phyloP scores from a whole-genome alignment of 2,329 filamentous ascomycete species.

The Pseudocercospora ulei region DNA sequence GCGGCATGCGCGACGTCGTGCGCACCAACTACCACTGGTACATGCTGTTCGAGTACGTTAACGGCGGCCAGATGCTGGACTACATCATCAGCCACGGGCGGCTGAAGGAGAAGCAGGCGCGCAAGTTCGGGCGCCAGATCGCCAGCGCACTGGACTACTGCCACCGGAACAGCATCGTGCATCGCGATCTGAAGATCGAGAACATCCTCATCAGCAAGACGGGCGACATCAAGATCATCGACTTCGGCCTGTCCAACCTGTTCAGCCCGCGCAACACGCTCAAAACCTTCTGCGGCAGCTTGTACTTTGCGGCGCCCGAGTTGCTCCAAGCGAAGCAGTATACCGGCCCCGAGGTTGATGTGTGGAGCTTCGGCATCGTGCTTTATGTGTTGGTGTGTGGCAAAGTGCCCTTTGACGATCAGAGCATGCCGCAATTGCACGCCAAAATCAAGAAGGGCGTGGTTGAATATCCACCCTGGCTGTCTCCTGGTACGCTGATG shows the following conservation, averaged over 20 bases:
- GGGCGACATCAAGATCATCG: conserved; percentile 98
- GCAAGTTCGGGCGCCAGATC: conserved; percentile 95
- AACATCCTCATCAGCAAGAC: conserved; percentile 99
- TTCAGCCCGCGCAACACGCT: conserved; percentile 77
- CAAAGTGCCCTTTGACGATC: conserved; percentile 96
- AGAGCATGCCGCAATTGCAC: conserved; percentile 96
- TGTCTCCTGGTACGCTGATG: conserved; percentile 67
- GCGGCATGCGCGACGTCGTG: conserved; percentile 87
- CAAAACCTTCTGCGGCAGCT: conserved; percentile 93
- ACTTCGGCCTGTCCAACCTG: conserved; percentile 93
- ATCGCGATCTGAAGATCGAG: conserved; percentile 95
- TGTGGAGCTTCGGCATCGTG: conserved; percentile 98
- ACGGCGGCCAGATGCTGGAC: conserved; percentile 97
- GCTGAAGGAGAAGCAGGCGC: conserved; percentile 93
- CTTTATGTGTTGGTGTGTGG: conserved; percentile 94
- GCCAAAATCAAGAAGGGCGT: conserved; percentile 97
- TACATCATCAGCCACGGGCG: conserved; percentile 98
- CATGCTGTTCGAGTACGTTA: conserved; percentile 99
- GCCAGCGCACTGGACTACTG: conserved; percentile 95
- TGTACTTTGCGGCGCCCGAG: conserved; percentile 96
- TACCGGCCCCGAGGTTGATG: conserved; percentile 89
- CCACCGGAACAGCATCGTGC: conserved; percentile 95
- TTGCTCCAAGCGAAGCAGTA: conserved; percentile 88
- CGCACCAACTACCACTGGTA: conserved; percentile 98
- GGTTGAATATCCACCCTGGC: conserved; percentile 90